These are phyloP conservation scores for Daedaleopsis nitida DNA, from an alignment of 768 basidiomycete species.

Conservation along the genomic window DNA sequence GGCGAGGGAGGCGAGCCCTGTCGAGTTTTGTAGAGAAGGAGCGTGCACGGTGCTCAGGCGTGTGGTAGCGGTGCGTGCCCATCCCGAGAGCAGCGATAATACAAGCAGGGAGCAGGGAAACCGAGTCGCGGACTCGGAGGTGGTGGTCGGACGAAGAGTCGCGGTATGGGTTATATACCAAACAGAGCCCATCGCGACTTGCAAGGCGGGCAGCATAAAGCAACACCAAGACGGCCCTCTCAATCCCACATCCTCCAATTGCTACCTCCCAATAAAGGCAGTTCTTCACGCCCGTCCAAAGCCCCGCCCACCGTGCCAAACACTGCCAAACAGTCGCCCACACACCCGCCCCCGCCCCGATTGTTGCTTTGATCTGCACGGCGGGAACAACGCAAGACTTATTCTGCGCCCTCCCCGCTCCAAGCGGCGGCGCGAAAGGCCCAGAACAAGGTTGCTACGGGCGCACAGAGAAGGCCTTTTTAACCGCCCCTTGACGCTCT, in stretches of 20 bases:
- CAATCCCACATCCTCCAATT: neutral
- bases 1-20: neutral
- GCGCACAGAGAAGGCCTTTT: neutral
- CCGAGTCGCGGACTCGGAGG: neutral
- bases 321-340: constrained; percentile 1
- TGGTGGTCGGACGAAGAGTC: neutral
- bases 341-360: neutral
- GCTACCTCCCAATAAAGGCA: neutral
- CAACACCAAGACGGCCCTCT: neutral
- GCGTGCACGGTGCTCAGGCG: neutral
- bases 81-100: neutral
- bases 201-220: neutral
- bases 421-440: neutral
- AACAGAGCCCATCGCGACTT: neutral
- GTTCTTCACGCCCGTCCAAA: neutral
- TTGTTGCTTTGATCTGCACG: neutral
- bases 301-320: constrained; percentile 7
- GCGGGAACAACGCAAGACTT: neutral
- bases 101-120: neutral
- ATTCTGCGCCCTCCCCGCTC: neutral
- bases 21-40: neutral
- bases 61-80: neutral
- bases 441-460: neutral
- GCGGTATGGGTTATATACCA: neutral
- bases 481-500: neutral